These are phyloP conservation scores for Orbilia blumenaviensis DNA, from an alignment of 2,329 filamentous ascomycete genomes.

Conservation along the genomic window DNA sequence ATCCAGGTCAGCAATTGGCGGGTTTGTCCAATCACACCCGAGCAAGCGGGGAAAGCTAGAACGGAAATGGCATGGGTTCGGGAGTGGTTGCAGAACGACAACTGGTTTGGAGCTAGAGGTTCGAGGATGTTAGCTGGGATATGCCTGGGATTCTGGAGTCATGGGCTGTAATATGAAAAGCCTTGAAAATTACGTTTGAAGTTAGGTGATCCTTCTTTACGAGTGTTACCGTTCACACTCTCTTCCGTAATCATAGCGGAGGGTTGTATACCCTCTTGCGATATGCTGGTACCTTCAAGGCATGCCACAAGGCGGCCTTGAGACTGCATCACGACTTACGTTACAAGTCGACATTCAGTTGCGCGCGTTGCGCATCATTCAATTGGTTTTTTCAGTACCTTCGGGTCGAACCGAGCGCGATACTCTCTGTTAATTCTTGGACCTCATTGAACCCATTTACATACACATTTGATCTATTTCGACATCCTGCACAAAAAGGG, in stretches of 20 bases:
- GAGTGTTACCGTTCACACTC: too few relatives aligned
- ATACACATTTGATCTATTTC: too few relatives aligned
- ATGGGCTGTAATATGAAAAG: neutral
- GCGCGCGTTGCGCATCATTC: neutral
- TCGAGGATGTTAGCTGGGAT: neutral
- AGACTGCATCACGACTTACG: conserved; percentile 26
- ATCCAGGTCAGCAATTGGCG: conserved; percentile 38
- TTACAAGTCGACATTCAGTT: neutral
- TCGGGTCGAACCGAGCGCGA: too few relatives aligned
- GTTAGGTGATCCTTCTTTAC: conserved; percentile 26
- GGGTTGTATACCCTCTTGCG: neutral
- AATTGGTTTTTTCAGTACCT: neutral
- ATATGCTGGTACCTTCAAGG: conserved; percentile 15
- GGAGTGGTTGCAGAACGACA: conserved; percentile 19
- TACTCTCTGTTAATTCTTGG: too few relatives aligned
- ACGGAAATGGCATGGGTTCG: conserved; percentile 24
- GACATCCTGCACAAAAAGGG: too few relatives aligned
- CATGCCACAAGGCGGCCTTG: conserved; percentile 47
- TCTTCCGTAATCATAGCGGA: neutral
- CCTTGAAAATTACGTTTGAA: neutral
- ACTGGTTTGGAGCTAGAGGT: neutral
- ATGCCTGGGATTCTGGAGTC: conserved; percentile 20
- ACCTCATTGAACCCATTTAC: too few relatives aligned
- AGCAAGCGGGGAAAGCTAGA: conserved; percentile 26
- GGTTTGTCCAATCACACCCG: conserved; percentile 23